Evolutionary conservation across 2,329 filamentous ascomycete species (phyloP).

Genomic region (Parastagonospora nodorum): DNA sequence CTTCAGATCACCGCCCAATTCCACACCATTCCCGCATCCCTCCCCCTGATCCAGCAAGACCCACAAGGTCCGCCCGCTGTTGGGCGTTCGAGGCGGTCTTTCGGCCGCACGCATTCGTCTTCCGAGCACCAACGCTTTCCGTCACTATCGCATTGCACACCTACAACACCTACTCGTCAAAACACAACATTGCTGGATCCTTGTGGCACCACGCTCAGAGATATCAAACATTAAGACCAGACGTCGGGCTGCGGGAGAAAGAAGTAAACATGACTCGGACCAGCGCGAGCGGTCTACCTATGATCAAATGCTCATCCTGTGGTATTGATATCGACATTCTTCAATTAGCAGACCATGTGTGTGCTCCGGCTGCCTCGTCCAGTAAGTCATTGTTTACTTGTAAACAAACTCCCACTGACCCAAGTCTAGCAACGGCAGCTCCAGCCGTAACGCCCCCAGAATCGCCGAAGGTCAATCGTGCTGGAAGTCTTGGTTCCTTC

Average conservation of each 20-base stretch:
- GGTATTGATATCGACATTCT: slow-evolving; percentile 75
- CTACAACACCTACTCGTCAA: slow-evolving; percentile 25
- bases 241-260: neutral
- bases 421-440: slow-evolving; percentile 19
- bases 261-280: slow-evolving; percentile 31
- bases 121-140: neutral
- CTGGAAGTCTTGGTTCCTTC: slow-evolving; percentile 38
- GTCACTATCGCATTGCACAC: slow-evolving; percentile 26
- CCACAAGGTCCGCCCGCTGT: slow-evolving; percentile 34
- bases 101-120: neutral
- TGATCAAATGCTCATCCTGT: slow-evolving; percentile 48
- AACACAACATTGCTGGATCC: slow-evolving; percentile 22
- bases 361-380: slow-evolving; percentile 52
- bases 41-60: slow-evolving; percentile 37
- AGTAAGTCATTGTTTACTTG: slow-evolving; percentile 48
- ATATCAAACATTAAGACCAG: neutral
- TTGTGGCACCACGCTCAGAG: slow-evolving; percentile 1
- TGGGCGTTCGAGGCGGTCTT: slow-evolving; percentile 20
- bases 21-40: slow-evolving; percentile 37
- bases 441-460: slow-evolving; percentile 7
- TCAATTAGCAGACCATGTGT: slow-evolving; percentile 84
- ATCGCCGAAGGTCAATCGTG: slow-evolving; percentile 35
- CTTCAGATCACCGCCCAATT: slow-evolving; percentile 41
- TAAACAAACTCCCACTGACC: slow-evolving; percentile 7
- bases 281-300: slow-evolving; percentile 44